Conservation (phyloP, 345 rosid species). For the Anacardium occidentale region DNA sequence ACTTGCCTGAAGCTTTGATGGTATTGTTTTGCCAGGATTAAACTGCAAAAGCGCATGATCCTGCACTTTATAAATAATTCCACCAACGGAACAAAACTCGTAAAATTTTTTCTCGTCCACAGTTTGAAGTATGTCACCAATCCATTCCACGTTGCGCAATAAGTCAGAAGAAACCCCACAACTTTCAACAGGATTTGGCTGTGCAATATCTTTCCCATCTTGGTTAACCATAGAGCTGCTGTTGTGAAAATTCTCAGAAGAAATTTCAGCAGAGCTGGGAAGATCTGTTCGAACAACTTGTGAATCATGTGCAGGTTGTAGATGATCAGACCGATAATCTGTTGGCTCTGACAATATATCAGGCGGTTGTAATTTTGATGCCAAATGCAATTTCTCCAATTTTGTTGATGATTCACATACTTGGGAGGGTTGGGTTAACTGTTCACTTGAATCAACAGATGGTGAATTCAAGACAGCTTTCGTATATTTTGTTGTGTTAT, state of each 20-base stretch:
- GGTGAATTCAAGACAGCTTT: constrained; percentile 24
- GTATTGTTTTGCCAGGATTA: constrained; percentile 38
- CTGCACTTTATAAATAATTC: constrained; percentile 50
- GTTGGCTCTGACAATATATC: constrained; percentile 17
- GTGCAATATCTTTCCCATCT: constrained; percentile 27
- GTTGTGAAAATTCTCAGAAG: constrained; percentile 20
- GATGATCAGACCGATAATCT: constrained; percentile 18
- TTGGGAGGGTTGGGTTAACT: constrained; percentile 27
- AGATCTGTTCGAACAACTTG: constrained; percentile 24
- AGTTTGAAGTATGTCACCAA: constrained; percentile 33
- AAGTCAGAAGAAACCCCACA: constrained; percentile 31
- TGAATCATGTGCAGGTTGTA: constrained; percentile 22
- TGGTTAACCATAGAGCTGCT: constrained; percentile 15
- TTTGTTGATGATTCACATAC: constrained; percentile 26
- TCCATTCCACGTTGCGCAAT: constrained; percentile 40
- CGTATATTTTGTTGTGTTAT: constrained; percentile 21
- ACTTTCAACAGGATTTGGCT: constrained; percentile 30
- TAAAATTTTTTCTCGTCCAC: constrained; percentile 50
- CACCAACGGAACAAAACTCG: constrained; percentile 48
- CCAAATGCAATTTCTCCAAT: constrained; percentile 24
- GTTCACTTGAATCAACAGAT: constrained; percentile 31
- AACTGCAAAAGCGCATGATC: constrained; percentile 57
- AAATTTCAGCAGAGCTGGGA: constrained; percentile 29
- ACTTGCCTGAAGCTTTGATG: constrained; percentile 67
- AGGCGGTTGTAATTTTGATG: constrained; percentile 25